Percentiles rank a stretch among this genome's conserved stretches.
phyloP scores from a whole-genome alignment of 805 yeast species.

The Sungouiozyma intestinalis region DNA sequence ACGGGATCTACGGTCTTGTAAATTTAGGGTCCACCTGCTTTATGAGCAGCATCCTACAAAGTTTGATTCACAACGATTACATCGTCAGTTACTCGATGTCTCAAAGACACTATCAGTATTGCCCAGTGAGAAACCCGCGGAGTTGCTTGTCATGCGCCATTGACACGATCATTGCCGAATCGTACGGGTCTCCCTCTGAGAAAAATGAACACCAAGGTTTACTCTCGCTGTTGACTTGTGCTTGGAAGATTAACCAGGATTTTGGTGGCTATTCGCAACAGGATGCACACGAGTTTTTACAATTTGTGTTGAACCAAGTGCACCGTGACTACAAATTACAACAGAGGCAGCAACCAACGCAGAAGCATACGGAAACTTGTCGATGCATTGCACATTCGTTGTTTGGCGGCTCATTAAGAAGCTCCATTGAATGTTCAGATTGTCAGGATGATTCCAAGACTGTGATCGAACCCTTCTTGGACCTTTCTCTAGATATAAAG shows the following conservation, averaged over 20 bases:
- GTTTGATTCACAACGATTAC: conserved; percentile 82
- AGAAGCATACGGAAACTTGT: conserved; percentile 32
- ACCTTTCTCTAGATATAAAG: conserved; percentile 69
- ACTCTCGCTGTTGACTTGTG: conserved; percentile 66
- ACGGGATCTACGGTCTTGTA: conserved; percentile 81
- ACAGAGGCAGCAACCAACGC: conserved; percentile 7
- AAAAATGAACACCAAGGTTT: conserved; percentile 61
- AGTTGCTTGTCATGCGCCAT: conserved; percentile 76
- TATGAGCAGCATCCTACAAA: conserved; percentile 87
- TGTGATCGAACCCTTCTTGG: conserved; percentile 83
- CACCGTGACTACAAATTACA: conserved; percentile 36
- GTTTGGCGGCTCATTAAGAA: conserved; percentile 75
- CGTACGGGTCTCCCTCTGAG: conserved; percentile 38
- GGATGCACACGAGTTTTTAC: conserved; percentile 98
- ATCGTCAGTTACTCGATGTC: conserved; percentile 67
- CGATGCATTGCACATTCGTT: conserved; percentile 72
- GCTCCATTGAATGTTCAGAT: conserved; percentile 62
- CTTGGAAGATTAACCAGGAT: conserved; percentile 76
- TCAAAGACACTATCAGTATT: conserved; percentile 21
- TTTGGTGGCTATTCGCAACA: conserved; percentile 95
- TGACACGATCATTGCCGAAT: conserved; percentile 65
- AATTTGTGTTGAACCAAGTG: conserved; percentile 75
- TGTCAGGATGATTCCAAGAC: conserved; percentile 52
- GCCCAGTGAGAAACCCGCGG: conserved; percentile 20
- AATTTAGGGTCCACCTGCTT: conserved; percentile 97